Conservation (phyloP, 2,329 filamentous ascomycete genomes). For the Fulvia fulva region DNA sequence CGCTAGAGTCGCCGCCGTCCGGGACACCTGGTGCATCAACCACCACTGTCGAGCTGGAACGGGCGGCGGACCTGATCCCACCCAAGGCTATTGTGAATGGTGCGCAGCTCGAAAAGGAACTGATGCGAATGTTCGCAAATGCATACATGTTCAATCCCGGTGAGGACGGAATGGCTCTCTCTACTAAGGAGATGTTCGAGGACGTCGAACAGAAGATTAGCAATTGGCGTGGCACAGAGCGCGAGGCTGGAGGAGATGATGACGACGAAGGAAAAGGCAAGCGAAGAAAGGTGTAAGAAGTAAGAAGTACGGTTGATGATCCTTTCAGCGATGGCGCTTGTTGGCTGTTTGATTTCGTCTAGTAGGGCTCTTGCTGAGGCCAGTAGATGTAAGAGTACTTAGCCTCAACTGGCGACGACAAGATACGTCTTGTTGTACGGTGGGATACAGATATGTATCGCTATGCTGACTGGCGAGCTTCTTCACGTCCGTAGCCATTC, state of each 20-base stretch:
- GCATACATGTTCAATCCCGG: constrained; percentile 98
- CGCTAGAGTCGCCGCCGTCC: constrained; percentile 54
- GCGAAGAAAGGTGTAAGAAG: constrained; percentile 20
- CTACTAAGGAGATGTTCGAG: constrained; percentile 83
- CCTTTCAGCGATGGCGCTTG: not conserved
- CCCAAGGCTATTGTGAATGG: constrained; percentile 91
- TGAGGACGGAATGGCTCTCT: constrained; percentile 82
- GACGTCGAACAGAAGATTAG: constrained; percentile 77
- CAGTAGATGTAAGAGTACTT: not conserved
- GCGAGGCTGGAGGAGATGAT: constrained; percentile 27
- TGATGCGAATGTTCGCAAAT: constrained; percentile 96
- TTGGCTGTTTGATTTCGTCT: not conserved
- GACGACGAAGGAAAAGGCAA: constrained; percentile 28
- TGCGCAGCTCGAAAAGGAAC: constrained; percentile 83
- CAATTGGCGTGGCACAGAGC: constrained; percentile 70
- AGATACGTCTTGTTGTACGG: not conserved
- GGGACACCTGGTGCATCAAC: constrained; percentile 46
- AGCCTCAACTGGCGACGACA: not conserved
- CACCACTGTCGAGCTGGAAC: constrained; percentile 58
- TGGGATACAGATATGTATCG: not conserved
- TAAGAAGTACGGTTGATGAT: not conserved
- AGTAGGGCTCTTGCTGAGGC: not conserved
- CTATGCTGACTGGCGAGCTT: too few species aligned
- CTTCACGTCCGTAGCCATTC: too few species aligned
- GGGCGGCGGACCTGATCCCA: constrained; percentile 72